Evolutionary conservation across 2,329 filamentous ascomycete genomes (phyloP), one percentile per base, ranked within the genome.

Genomic region (Pyricularia grisea): DNA sequence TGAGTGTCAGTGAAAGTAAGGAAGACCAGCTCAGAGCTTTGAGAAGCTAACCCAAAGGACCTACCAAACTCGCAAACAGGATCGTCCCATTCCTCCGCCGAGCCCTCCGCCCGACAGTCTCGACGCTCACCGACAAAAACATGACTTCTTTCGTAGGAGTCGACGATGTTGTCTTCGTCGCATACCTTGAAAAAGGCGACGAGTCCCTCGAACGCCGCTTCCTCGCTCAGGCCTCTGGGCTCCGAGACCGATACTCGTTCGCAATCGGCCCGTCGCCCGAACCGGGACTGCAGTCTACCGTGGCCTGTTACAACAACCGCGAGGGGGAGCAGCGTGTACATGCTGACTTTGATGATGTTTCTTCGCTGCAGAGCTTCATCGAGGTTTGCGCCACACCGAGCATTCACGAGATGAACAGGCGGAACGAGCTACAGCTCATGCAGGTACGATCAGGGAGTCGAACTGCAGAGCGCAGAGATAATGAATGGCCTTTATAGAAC

Each of bases 141-240:
- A 68, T 74, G 3, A 75, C 75, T 2, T 65, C 71, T 0, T 83
- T 84, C 69, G 71, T 76, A 27, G 71, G 72, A 0, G 71, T 73
- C 17, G 82, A 84, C 70, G 79, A 81, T 23, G 71, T 79, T 4
- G 78, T 83, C 1, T 76, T 84, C 33, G 72, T 84, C n/a, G 81
- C 78, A 1, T 77, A 77, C 12, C 71, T 83, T 9, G 74, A 74
- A 2, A 61, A 73, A 0, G 68, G 74, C 6, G 77, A 80, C 61
- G 69, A 71, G 0, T 73, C 75, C 14, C 68, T 82, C 1, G 68
- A 72, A 28, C 70, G 73, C 6, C 73, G 74, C 5, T 82, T 80
- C 69, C 66, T 71, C 2, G 71, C 72, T 0, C 67, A 80, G 1
- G 82, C 82, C 0, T 60, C 73, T 1, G 72, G 74, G 12, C 80